A percentile compares a stretch with the other conserved stretches of the same genome.
Conservation (phyloP, 140 eudicot species). For the Senecio squalidus region DNA sequence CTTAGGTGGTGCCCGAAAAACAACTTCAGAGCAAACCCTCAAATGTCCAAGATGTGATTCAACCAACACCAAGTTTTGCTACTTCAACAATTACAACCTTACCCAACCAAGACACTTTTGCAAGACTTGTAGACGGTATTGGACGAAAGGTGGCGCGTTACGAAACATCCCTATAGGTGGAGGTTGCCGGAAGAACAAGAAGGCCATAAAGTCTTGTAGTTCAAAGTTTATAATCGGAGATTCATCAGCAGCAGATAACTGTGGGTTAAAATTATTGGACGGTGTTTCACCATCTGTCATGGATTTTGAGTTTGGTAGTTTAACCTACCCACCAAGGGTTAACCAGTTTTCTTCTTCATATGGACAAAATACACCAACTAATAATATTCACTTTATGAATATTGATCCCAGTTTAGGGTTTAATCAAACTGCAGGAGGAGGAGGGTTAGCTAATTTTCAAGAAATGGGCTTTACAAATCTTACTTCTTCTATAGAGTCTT, state of each 20-base stretch:
- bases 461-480: constrained; percentile 31
- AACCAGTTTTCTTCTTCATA: constrained; percentile 34
- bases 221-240: constrained; percentile 28
- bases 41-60: constrained; percentile 88
- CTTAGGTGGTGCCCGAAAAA: constrained; percentile 26
- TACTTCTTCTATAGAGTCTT: constrained; percentile 67
- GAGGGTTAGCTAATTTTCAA: constrained; percentile 20
- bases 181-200: constrained; percentile 88
- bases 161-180: constrained; percentile 88
- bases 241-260: constrained; percentile 27
- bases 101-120: constrained; percentile 84
- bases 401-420: constrained; percentile 57
- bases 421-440: constrained; percentile 22
- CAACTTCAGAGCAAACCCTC: constrained; percentile 35
- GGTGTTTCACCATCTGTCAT: constrained; percentile 39
- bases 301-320: constrained; percentile 66
- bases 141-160: constrained; percentile 88
- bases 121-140: constrained; percentile 80
- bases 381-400: constrained; percentile 30
- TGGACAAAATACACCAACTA: constrained; percentile 23
- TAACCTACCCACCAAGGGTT: constrained; percentile 24
- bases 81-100: constrained; percentile 81
- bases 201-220: constrained; percentile 34
- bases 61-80: constrained; percentile 80
- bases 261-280: constrained; percentile 31